These are phyloP conservation scores for Sporothrix schenckii DNA, from an alignment of 2,329 filamentous ascomycete species.

Conservation along the genomic window DNA sequence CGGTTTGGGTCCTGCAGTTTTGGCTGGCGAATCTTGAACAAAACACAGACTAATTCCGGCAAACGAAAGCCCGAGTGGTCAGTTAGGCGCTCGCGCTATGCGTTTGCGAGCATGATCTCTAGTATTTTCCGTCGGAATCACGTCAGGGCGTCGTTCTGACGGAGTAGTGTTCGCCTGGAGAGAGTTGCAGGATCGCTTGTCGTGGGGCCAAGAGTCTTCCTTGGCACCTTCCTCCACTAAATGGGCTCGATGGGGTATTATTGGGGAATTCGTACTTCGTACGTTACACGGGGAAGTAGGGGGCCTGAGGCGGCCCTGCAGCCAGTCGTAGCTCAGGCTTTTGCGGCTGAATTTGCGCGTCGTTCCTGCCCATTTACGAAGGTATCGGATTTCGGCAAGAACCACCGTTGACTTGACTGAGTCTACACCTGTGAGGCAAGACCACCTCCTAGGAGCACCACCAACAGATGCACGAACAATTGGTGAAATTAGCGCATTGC, in stretches of 20 bases:
- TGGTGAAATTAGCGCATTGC: neutral
- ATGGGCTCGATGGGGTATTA: neutral
- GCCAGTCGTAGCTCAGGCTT: slow-evolving; percentile 8
- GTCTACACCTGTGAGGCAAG: neutral
- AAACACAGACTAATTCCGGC: slow-evolving; percentile 22
- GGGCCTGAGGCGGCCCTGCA: neutral
- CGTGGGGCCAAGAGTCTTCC: neutral
- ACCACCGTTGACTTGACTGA: too few relatives aligned
- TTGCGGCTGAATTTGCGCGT: neutral
- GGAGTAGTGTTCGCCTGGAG: neutral
- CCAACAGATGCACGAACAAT: neutral
- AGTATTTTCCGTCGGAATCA: slow-evolving; percentile 12
- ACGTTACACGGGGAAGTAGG: slow-evolving; percentile 26
- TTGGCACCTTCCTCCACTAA: slow-evolving; percentile 9
- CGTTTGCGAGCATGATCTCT: slow-evolving; percentile 16
- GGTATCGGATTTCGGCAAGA: neutral
- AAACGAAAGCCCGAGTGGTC: slow-evolving; percentile 26
- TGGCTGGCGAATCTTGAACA: neutral
- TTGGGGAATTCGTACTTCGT: slow-evolving; percentile 26
- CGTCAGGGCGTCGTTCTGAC: slow-evolving; percentile 3
- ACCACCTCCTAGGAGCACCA: neutral
- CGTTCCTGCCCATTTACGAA: neutral
- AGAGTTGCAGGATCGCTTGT: slow-evolving; percentile 1
- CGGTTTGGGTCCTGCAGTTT: neutral
- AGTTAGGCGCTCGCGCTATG: slow-evolving; percentile 22